Base-by-base conservation (phyloP, 176 grass and related monocot genomes). In the Cenchrus americanus region DNA sequence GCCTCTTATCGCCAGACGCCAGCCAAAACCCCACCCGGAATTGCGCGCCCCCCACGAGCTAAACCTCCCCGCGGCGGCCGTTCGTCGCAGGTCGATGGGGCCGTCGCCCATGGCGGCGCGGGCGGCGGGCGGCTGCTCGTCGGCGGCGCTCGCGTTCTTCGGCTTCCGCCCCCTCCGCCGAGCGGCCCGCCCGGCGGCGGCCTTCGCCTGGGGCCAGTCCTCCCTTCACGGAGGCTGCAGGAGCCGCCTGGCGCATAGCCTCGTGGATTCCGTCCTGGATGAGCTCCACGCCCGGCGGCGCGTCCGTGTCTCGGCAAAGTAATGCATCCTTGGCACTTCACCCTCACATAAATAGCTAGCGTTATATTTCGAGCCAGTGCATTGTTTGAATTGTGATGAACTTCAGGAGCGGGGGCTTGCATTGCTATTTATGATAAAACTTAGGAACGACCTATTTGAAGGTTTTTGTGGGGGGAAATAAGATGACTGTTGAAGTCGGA, bases 191-290 rank as follows among this genome's bases (percentile, higher is more conserved):
- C 65, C 72, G 10, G 10, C 19, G 51, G 47, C 77, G 12, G 52
- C 52, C 71, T 12, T 76, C 48, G 48, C 66, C 13, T 79, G 75
- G 55, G 76, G 76, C 46, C 73, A 78, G 21, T 66, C 23, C 67
- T 81, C 73, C 22, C 19, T 64, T 17, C 30, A 71, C 15, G 82
- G 82, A 14, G 82, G 71, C 21, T 76, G 78, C 46, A 26, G 80
- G 48, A 73, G 69, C 30, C 76, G 83, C 26, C 54, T 70, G 43
- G 66, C n/a, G 14, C 89, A 91, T 69, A 94, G 71, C 46, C 78
- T 96, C 54, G 85, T 92, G 27, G 85, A 93, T 63, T 84, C 82
- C 23, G 80, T 95, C 53, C 60, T 91, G 83, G 80, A 96, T 70
- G 96, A 96, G 86, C 87, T 98, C 79, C 93, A 60, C 4, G 68